A percentile compares a stretch with the other conserved stretches of the same genome.
Evolutionary conservation across 371 early-diverging fungal species (phyloP).

Genomic region (Nematocida homosporus): DNA sequence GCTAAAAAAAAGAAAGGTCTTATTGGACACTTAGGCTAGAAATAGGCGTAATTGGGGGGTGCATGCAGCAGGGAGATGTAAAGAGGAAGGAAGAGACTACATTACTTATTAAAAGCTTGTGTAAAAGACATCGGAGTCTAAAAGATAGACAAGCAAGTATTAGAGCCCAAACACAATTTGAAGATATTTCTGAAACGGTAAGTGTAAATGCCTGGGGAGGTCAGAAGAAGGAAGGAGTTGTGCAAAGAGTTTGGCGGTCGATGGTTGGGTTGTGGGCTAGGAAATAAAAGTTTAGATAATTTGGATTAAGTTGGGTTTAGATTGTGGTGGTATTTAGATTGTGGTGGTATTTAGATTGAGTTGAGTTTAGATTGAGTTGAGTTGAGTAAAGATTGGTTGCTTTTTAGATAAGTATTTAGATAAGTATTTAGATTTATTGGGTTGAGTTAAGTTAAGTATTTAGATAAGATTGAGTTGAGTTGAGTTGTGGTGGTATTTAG

Average conservation of each 20-base stretch:
- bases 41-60: neutral
- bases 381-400: too few species aligned
- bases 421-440: too few species aligned
- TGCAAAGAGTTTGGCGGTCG: neutral
- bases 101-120: constrained; percentile 37
- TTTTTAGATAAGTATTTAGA: too few species aligned
- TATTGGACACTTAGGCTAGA: neutral
- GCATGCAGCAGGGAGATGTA: constrained; percentile 7
- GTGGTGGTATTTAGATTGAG: too few species aligned
- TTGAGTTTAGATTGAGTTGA: too few species aligned
- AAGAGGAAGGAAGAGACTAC: constrained; percentile 27
- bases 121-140: constrained; percentile 15
- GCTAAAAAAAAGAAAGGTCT: neutral
- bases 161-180: neutral
- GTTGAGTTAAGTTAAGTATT: too few species aligned
- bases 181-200: neutral
- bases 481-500: too few species aligned
- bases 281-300: too few species aligned
- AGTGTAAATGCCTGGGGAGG: neutral
- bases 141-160: neutral
- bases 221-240: neutral
- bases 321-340: too few species aligned
- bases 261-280: neutral
- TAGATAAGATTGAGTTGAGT: too few species aligned
- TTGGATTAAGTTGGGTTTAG: too few species aligned